Evolutionary conservation across 192 early-diverging fungal species (phyloP).

Genomic region (Chytriomyces confervae): DNA sequence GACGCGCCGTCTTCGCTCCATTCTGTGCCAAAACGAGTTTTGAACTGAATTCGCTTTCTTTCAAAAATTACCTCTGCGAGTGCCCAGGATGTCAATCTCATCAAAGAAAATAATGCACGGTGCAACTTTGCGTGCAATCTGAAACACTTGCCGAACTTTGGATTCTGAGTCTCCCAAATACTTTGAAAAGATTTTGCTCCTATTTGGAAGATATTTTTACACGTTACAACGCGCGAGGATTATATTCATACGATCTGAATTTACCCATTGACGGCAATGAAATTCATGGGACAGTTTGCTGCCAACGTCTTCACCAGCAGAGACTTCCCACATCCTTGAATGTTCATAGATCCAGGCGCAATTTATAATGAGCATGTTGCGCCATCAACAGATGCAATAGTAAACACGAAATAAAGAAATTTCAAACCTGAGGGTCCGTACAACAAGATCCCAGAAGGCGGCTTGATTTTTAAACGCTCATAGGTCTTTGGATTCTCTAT

Average conservation of each 20-base stretch:
- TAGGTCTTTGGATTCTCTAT: constrained; percentile 3
- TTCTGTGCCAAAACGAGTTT: constrained; percentile 24
- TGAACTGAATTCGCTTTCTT: not conserved
- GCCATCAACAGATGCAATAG: not conserved
- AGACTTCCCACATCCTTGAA: constrained; percentile 91
- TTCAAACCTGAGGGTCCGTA: constrained; percentile 83
- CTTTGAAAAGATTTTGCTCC: constrained; percentile 90
- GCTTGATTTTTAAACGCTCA: constrained; percentile 32
- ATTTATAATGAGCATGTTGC: no score
- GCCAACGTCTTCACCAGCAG: constrained; percentile 80
- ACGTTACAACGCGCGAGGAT: no score
- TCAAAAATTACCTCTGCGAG: constrained; percentile 63
- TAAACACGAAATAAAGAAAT: not conserved
- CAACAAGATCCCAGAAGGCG: constrained; percentile 84
- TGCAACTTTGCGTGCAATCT: constrained; percentile 77
- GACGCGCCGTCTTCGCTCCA: constrained; percentile 60
- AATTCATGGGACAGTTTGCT: constrained; percentile 78
- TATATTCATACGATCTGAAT: not conserved
- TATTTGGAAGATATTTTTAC: no score
- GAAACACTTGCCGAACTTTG: constrained; percentile 79
- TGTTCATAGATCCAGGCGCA: not conserved
- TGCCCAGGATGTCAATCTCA: constrained; percentile 89
- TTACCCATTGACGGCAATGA: constrained; percentile 83
- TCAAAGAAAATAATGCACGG: constrained; percentile 95
- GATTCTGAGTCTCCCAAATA: constrained; percentile 94